A percentile compares a stretch with the other conserved stretches of the same genome.
phyloP scores from a whole-genome alignment of 2,329 filamentous ascomycete genomes.

The Fusarium sp. region DNA sequence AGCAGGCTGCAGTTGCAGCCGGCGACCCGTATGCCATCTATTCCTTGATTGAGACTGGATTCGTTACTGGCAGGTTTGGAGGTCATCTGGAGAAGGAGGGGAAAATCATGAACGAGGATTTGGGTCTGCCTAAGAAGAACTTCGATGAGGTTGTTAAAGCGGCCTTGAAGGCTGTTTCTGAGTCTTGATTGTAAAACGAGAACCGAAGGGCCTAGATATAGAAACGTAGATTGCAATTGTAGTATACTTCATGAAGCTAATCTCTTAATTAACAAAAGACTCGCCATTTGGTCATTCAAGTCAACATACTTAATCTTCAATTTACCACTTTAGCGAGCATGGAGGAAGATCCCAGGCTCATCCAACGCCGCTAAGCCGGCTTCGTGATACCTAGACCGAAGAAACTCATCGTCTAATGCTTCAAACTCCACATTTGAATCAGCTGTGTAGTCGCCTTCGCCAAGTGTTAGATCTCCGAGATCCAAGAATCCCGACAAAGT shows the following conservation, averaged over 20 bases:
- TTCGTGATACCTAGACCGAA: not conserved
- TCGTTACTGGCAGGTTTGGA: slow-evolving; percentile 3
- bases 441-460: no score
- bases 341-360: not conserved
- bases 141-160: not conserved
- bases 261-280: not conserved
- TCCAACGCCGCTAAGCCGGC: not conserved
- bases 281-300: not conserved
- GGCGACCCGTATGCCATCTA: not conserved
- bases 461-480: no score
- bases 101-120: not conserved
- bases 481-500: no score
- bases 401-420: not conserved
- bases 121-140: not conserved
- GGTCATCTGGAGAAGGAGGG: slow-evolving; percentile 16
- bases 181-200: not conserved
- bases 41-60: slow-evolving; percentile 6
- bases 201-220: not conserved
- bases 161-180: not conserved
- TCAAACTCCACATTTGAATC: not conserved
- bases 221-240: not conserved
- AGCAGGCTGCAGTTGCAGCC: not conserved
- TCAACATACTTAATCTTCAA: not conserved
- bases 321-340: not conserved
- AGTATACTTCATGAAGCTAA: not conserved